phyloP scores from a whole-genome alignment of 2,329 filamentous ascomycete genomes.

The Biscogniauxia marginata region DNA sequence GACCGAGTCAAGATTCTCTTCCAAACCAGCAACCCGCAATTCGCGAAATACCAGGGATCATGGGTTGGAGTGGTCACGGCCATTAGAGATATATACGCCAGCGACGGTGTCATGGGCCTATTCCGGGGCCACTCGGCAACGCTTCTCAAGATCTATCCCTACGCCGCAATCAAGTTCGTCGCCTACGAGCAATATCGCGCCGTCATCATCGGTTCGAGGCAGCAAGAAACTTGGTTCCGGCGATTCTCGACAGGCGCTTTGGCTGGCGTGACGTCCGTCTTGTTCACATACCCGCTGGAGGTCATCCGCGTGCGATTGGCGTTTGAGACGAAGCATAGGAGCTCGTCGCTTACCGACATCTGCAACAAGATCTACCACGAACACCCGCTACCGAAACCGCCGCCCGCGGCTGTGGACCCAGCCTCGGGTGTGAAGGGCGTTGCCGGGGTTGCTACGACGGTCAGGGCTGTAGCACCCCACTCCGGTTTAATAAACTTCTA shows the following conservation, averaged over 20 bases:
- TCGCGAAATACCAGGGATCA: slow-evolving; percentile 86
- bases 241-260: slow-evolving; percentile 72
- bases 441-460: slow-evolving; percentile 41
- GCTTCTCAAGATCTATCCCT: slow-evolving; percentile 90
- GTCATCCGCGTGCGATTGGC: slow-evolving; percentile 89
- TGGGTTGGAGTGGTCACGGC: slow-evolving; percentile 83
- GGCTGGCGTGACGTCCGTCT: slow-evolving; percentile 86
- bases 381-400: slow-evolving; percentile 46
- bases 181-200: slow-evolving; percentile 95
- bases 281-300: slow-evolving; percentile 94
- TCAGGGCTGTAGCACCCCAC: slow-evolving; percentile 56
- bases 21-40: slow-evolving; percentile 91
- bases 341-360: slow-evolving; percentile 71
- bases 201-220: slow-evolving; percentile 64
- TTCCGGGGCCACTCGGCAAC: slow-evolving; percentile 96
- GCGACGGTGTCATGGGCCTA: slow-evolving; percentile 72
- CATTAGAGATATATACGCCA: slow-evolving; percentile 76
- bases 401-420: slow-evolving; percentile 31
- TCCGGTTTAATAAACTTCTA: slow-evolving; percentile 88
- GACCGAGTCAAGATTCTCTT: slow-evolving; percentile 99
- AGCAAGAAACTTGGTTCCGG: slow-evolving; percentile 77
- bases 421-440: slow-evolving; percentile 35
- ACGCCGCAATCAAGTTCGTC: slow-evolving; percentile 96
- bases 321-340: slow-evolving; percentile 83
- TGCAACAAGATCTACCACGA: slow-evolving; percentile 87